Evolutionary conservation across 2,329 filamentous ascomycete genomes (phyloP).

Genomic region (Aspergillus fumigatus): DNA sequence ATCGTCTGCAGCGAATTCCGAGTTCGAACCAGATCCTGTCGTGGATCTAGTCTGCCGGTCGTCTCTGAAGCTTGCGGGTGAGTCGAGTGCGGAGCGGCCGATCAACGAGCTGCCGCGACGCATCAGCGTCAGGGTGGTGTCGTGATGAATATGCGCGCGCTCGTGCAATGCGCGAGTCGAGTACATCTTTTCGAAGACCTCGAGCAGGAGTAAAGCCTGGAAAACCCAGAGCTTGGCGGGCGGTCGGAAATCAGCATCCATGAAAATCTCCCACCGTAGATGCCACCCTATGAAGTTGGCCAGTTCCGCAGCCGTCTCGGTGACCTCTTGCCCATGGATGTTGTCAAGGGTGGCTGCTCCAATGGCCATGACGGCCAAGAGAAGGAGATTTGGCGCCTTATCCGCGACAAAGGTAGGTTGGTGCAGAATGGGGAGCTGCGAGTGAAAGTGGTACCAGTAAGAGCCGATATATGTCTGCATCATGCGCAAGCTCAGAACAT

Average conservation of each 20-base stretch:
- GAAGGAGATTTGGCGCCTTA: constrained; percentile 74
- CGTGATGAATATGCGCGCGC: constrained; percentile 92
- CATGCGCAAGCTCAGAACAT: constrained; percentile 79
- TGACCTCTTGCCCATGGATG: constrained; percentile 67
- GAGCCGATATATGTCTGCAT: constrained; percentile 92
- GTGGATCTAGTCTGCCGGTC: constrained; percentile 44
- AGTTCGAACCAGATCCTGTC: constrained; percentile 42
- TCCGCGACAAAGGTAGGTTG: constrained; percentile 90
- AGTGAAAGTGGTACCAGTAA: constrained; percentile 93
- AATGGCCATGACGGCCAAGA: constrained; percentile 87
- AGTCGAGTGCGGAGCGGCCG: constrained; percentile 77
- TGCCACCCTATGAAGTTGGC: constrained; percentile 91
- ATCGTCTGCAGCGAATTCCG: constrained; percentile 68
- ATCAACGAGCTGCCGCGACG: constrained; percentile 86
- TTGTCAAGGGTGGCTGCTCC: constrained; percentile 87
- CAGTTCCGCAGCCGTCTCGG: constrained; percentile 71
- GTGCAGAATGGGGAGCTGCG: constrained; percentile 90
- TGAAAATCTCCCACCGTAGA: constrained; percentile 93
- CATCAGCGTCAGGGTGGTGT: constrained; percentile 93
- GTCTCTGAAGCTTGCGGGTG: constrained; percentile 70
- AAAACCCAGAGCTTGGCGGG: constrained; percentile 96
- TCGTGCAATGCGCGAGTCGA: constrained; percentile 89
- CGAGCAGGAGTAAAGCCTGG: constrained; percentile 80
- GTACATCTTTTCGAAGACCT: constrained; percentile 97
- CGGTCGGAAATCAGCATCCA: constrained; percentile 81